phyloP scores from a whole-genome alignment of 352 stramenopile species.

The Thalassiosira livingstoniorum region DNA sequence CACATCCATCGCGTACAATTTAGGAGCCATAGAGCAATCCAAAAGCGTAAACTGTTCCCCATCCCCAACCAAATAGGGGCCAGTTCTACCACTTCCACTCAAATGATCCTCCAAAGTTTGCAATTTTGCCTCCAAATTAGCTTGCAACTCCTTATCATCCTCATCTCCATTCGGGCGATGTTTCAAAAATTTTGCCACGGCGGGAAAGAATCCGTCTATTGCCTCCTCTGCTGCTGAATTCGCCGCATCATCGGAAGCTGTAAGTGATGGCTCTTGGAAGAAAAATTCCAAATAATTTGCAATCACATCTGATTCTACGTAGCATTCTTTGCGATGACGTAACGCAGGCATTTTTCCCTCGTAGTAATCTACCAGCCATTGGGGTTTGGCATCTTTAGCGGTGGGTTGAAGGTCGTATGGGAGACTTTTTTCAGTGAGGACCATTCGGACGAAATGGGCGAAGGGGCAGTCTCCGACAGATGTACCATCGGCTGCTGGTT shows the following conservation, averaged over 20 bases:
- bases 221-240: constrained; percentile 55
- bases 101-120: constrained; percentile 71
- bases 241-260: constrained; percentile 8
- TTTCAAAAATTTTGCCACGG: constrained; percentile 79
- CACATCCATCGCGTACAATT: constrained; percentile 79
- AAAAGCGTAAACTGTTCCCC: constrained; percentile 73
- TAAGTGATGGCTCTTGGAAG: constrained; percentile 68
- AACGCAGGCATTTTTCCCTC: constrained; percentile 81
- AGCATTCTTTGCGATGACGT: constrained; percentile 79
- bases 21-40: constrained; percentile 79
- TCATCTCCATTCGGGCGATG: constrained; percentile 71
- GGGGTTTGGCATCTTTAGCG: constrained; percentile 72
- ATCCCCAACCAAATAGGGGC: constrained; percentile 66
- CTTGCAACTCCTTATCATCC: constrained; percentile 57
- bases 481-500: constrained; percentile 72
- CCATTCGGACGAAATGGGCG: constrained; percentile 80
- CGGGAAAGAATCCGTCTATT: constrained; percentile 80
- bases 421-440: constrained; percentile 78
- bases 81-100: constrained; percentile 28
- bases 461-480: constrained; percentile 83
- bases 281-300: constrained; percentile 84
- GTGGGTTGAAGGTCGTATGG: constrained; percentile 73
- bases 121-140: constrained; percentile 60
- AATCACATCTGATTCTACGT: constrained; percentile 83
- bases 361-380: constrained; percentile 81